phyloP scores from a whole-genome alignment of 2,329 filamentous ascomycete genomes.

The Penicillium griseofulvum region DNA sequence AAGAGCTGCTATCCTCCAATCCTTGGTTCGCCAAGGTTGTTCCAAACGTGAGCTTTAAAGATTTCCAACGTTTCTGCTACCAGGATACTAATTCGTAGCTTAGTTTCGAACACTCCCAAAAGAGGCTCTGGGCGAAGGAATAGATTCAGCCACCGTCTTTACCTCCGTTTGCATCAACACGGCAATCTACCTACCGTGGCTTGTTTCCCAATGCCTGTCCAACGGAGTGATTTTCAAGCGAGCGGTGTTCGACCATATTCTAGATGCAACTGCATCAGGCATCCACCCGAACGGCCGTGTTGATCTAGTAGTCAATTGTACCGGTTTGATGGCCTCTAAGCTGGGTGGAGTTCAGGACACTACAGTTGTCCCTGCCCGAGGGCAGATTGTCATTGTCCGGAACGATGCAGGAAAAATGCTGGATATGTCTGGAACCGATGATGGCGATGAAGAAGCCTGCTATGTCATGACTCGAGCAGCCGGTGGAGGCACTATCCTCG shows the following conservation, averaged over 20 bases:
- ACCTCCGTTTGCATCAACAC: slow-evolving; percentile 87
- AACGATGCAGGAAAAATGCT: slow-evolving; percentile 71
- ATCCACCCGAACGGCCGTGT: slow-evolving; percentile 51
- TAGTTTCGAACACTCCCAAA: slow-evolving; percentile 60
- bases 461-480: slow-evolving; percentile 79
- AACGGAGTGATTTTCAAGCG: slow-evolving; percentile 67
- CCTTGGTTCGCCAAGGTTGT: slow-evolving; percentile 71
- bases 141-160: slow-evolving; percentile 70
- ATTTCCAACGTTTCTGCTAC: rapidly evolving
- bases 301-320: slow-evolving; percentile 76
- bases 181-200: slow-evolving; percentile 78
- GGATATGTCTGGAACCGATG: slow-evolving; percentile 67
- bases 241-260: slow-evolving; percentile 62
- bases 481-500: slow-evolving; percentile 74
- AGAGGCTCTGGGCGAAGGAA: slow-evolving; percentile 58
- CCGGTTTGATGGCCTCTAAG: slow-evolving; percentile 68
- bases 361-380: slow-evolving; percentile 69
- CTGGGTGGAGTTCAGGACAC: slow-evolving; percentile 78
- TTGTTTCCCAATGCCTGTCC: slow-evolving; percentile 71
- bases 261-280: slow-evolving; percentile 61
- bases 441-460: slow-evolving; percentile 65
- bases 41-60: slow-evolving; percentile 54
- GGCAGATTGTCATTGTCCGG: slow-evolving; percentile 76
- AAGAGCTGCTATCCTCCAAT: slow-evolving; percentile 61
- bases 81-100: neutral